Evolutionary conservation across 2,329 filamentous ascomycete genomes (phyloP).

Genomic region (Talaromyces pinophilus): DNA sequence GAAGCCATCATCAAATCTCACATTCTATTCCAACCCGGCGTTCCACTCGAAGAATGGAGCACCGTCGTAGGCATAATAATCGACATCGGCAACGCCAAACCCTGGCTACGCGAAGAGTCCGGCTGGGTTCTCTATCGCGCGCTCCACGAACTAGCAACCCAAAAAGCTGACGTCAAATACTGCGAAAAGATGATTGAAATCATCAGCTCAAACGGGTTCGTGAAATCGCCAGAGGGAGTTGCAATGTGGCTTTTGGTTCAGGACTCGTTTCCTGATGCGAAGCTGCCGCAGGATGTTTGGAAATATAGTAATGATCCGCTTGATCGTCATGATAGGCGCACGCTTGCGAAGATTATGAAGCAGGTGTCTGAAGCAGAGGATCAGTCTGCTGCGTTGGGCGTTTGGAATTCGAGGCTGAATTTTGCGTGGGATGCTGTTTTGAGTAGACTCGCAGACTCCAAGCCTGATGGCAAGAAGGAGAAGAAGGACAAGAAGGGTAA

Average conservation of each 20-base stretch:
- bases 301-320: constrained; percentile 67
- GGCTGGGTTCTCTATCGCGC: constrained; percentile 78
- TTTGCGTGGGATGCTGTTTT: constrained; percentile 86
- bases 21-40: constrained; percentile 63
- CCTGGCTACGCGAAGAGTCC: constrained; percentile 87
- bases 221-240: constrained; percentile 82
- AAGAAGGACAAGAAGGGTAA: constrained; percentile 38
- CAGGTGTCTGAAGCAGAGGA: constrained; percentile 52
- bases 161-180: constrained; percentile 48
- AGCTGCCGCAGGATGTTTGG: constrained; percentile 72
- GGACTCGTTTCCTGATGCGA: constrained; percentile 63
- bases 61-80: constrained; percentile 72
- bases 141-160: constrained; percentile 56
- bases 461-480: constrained; percentile 33
- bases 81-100: constrained; percentile 74
- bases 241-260: constrained; percentile 79
- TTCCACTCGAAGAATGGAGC: constrained; percentile 54
- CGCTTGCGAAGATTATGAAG: constrained; percentile 75
- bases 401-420: constrained; percentile 77
- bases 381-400: constrained; percentile 56
- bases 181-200: constrained; percentile 64
- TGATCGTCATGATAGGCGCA: constrained; percentile 64
- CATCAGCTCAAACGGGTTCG: constrained; percentile 65
- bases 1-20: constrained; percentile 81
- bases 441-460: constrained; percentile 39